phyloP scores from a whole-genome alignment of 345 rosid species.

The Gossypium turneri region DNA sequence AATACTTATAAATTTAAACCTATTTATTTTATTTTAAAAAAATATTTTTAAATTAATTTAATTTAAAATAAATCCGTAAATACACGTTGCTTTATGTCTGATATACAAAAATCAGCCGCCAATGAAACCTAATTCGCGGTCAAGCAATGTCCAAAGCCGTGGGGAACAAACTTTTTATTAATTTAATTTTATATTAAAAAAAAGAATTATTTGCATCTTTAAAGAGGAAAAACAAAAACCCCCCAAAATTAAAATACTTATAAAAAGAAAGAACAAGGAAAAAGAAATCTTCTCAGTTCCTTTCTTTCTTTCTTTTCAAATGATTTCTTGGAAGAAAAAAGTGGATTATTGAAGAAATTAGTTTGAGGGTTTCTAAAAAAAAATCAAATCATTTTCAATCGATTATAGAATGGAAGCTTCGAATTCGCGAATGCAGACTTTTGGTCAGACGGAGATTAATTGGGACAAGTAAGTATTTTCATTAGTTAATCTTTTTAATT shows the following conservation, averaged over 20 bases:
- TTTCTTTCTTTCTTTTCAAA: not conserved
- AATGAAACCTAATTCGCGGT: not conserved
- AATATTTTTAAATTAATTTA: no score
- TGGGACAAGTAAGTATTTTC: conserved; percentile 78
- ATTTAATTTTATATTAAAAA: not conserved
- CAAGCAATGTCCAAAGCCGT: no score
- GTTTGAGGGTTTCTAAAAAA: no score
- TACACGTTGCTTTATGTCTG: no score
- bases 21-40: no score
- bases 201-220: not conserved
- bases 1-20: no score
- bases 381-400: not conserved
- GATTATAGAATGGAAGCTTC: conserved; percentile 41
- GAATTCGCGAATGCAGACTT: conserved; percentile 44
- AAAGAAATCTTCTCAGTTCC: not conserved
- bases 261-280: no score
- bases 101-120: conserved; percentile 1
- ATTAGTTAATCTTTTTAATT: not conserved
- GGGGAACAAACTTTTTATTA: not conserved
- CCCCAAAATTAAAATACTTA: not conserved
- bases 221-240: not conserved
- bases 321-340: no score
- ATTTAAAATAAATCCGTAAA: no score
- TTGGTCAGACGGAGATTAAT: conserved; percentile 84
- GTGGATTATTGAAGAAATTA: no score